Conservation (phyloP, 768 basidiomycete genomes). For the Coprinopsis cinerea region DNA sequence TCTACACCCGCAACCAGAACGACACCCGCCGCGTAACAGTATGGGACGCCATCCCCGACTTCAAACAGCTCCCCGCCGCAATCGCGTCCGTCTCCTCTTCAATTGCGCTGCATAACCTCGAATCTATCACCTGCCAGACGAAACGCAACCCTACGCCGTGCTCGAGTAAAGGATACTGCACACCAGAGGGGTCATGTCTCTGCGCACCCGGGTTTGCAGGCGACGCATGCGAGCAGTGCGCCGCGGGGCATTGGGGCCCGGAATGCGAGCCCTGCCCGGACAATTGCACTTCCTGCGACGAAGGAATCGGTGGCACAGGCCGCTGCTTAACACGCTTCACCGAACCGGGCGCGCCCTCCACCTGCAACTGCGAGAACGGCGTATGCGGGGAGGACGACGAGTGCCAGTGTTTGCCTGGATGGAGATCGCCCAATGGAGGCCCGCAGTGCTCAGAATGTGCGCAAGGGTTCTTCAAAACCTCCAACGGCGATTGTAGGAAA, state of each 20-base stretch:
- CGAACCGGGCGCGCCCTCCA: constrained; percentile 47
- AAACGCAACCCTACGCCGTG: constrained; percentile 76
- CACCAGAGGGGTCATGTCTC: constrained; percentile 59
- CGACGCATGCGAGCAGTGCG: constrained; percentile 73
- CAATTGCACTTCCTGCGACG: constrained; percentile 67
- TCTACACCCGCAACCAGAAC: constrained; percentile 37
- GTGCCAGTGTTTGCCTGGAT: constrained; percentile 75
- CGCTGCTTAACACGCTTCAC: constrained; percentile 52
- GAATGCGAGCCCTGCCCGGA: constrained; percentile 64
- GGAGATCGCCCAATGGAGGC: constrained; percentile 64
- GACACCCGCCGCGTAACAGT: constrained; percentile 68
- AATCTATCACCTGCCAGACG: constrained; percentile 71
- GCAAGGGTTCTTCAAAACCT: constrained; percentile 66
- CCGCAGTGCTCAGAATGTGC: constrained; percentile 74
- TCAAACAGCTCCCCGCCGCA: constrained; percentile 56
- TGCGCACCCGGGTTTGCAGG: constrained; percentile 77
- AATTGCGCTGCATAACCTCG: constrained; percentile 46
- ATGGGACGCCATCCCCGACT: constrained; percentile 77
- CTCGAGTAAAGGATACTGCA: constrained; percentile 67
- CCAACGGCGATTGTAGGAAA: constrained; percentile 72
- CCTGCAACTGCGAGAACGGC: constrained; percentile 83
- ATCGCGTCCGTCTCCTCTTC: constrained; percentile 48
- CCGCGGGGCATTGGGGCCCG: constrained; percentile 69
- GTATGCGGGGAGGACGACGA: constrained; percentile 61
- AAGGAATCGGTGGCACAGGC: constrained; percentile 75